Conservation (phyloP, 2,329 filamentous ascomycete genomes). For the Hirsutella minnesotensis region DNA sequence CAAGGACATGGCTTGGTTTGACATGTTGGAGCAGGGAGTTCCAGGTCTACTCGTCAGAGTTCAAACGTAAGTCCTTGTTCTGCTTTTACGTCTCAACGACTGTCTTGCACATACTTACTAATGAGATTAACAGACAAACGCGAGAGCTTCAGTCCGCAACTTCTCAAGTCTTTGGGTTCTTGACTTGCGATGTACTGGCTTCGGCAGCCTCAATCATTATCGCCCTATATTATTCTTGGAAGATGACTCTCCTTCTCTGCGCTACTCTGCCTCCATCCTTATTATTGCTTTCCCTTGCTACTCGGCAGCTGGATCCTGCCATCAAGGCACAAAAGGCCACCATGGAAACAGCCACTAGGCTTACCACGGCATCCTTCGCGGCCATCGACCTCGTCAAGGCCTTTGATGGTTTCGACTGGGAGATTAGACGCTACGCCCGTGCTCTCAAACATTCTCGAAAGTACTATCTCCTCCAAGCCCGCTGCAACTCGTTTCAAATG, state of each 20-base stretch:
- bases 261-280: conserved; percentile 59
- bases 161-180: conserved; percentile 66
- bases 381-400: conserved; percentile 80
- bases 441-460: conserved; percentile 45
- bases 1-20: conserved; percentile 75
- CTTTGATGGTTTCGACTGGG: conserved; percentile 64
- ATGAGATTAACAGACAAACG: conserved; percentile 49
- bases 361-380: conserved; percentile 54
- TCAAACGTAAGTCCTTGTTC: conserved; percentile 48
- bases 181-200: conserved; percentile 53
- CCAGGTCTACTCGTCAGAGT: conserved; percentile 58
- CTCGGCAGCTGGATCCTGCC: conserved; percentile 47
- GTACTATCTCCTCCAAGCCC: conserved; percentile 57
- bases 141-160: conserved; percentile 71
- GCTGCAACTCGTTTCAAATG: conserved; percentile 59
- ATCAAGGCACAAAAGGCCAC: conserved; percentile 58
- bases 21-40: conserved; percentile 58
- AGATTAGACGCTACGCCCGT: conserved; percentile 51
- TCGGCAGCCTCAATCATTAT: conserved; percentile 54
- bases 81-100: not conserved
- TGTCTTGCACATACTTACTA: not conserved
- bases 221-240: conserved; percentile 73
- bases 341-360: conserved; percentile 59
- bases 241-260: conserved; percentile 68
- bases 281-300: conserved; percentile 46